Conservation (phyloP, 2,329 filamentous ascomycete species). For the Pseudogymnoascus sp. region DNA sequence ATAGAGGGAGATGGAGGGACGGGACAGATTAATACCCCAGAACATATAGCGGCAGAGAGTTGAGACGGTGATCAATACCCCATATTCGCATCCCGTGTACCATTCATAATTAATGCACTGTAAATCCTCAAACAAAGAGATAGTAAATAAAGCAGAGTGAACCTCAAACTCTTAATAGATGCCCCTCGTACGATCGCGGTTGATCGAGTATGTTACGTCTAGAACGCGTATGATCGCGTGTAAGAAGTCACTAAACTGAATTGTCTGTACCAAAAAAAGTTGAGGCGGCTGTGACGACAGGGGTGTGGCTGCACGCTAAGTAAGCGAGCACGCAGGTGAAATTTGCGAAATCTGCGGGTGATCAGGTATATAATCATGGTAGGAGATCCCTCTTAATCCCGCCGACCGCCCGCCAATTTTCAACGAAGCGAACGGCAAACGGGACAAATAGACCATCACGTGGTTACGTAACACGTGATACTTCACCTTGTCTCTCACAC, state of each 20-base stretch:
- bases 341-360: constrained; percentile 8
- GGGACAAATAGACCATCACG: not conserved
- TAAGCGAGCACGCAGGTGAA: constrained; percentile 8
- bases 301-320: constrained; percentile 6
- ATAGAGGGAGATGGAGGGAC: not conserved
- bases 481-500: too few species aligned
- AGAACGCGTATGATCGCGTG: constrained; percentile 2
- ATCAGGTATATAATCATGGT: constrained; percentile 9
- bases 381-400: not conserved
- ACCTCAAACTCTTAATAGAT: not conserved
- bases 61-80: not conserved
- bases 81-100: not conserved
- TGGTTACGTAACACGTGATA: not conserved
- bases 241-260: not conserved
- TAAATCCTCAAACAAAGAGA: too few species aligned
- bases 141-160: not conserved
- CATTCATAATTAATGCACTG: not conserved
- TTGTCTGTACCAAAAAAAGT: not conserved
- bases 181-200: not conserved
- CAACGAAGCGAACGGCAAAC: not conserved
- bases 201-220: not conserved
- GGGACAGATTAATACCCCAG: not conserved
- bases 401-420: constrained; percentile 8
- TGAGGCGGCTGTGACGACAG: constrained; percentile 9
- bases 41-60: not conserved